A percentile compares a stretch with the other conserved stretches of the same genome.
These are phyloP conservation scores for Tilletia walkeri DNA, from an alignment of 1,284 basidiomycete genomes.

Conservation along the genomic window DNA sequence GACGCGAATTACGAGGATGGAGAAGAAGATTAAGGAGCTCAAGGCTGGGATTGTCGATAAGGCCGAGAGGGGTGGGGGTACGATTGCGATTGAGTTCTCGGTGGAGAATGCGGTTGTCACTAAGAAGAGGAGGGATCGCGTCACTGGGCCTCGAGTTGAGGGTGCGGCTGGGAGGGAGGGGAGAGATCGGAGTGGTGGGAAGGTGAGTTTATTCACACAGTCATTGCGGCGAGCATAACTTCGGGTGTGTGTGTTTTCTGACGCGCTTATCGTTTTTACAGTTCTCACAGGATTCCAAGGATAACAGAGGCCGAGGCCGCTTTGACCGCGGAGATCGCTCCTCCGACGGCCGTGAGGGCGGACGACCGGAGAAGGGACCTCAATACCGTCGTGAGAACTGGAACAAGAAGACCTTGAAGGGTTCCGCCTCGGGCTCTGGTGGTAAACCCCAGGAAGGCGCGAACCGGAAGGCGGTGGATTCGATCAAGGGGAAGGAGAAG, in stretches of 20 bases:
- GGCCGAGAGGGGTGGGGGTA: slow-evolving; percentile 41
- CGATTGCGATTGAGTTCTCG: slow-evolving; percentile 51
- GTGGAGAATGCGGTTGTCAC: slow-evolving; percentile 52
- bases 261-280: background rate
- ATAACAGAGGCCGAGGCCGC: background rate
- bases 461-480: slow-evolving; percentile 15
- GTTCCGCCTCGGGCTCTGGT: background rate
- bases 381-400: slow-evolving; percentile 19
- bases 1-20: slow-evolving; percentile 38
- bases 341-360: no score
- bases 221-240: background rate
- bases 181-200: background rate
- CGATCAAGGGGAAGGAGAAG: slow-evolving; percentile 23
- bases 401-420: slow-evolving; percentile 21
- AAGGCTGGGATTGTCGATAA: slow-evolving; percentile 31
- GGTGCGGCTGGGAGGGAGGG: background rate
- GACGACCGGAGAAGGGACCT: no score
- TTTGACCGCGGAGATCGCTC: background rate
- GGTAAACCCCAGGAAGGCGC: background rate
- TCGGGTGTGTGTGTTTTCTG: background rate
- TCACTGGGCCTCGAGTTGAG: background rate
- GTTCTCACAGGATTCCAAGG: background rate
- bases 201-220: background rate
- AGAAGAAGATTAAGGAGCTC: slow-evolving; percentile 35
- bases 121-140: slow-evolving; percentile 36